A percentile compares a stretch with the other conserved stretches of the same genome.
Conservation (phyloP, 805 yeast species). For the Candida pseudoglaebosa region DNA sequence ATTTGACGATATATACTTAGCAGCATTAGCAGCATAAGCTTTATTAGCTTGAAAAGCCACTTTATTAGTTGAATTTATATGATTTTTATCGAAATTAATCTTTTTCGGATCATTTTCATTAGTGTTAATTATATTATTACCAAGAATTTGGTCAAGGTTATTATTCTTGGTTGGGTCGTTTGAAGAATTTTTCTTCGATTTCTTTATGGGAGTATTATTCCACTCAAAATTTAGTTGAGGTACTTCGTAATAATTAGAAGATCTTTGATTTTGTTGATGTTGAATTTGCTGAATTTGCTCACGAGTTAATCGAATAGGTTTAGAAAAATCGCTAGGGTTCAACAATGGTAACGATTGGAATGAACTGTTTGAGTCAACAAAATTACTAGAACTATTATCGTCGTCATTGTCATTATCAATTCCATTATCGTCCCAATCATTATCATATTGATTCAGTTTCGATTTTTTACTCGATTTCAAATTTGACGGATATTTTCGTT, state of each 20-base stretch:
- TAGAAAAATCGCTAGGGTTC: background rate
- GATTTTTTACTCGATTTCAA: too few species aligned
- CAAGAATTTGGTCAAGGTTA: background rate
- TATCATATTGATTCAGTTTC: too few species aligned
- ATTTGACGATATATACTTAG: background rate
- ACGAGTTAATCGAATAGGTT: background rate
- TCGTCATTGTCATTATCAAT: background rate
- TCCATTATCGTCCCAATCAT: background rate
- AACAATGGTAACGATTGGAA: background rate
- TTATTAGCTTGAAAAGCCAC: background rate
- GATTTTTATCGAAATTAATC: constrained; percentile 1
- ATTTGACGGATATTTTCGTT: too few species aligned
- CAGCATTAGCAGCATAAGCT: constrained; percentile 1
- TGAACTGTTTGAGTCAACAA: background rate
- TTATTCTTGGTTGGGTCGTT: background rate
- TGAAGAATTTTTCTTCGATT: background rate
- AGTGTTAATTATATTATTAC: background rate
- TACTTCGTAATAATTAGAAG: background rate
- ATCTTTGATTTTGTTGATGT: background rate
- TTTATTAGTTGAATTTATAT: background rate
- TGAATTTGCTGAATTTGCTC: background rate
- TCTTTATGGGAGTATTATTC: background rate
- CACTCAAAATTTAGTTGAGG: background rate
- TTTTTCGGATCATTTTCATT: background rate
- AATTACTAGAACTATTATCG: background rate